phyloP scores from a whole-genome alignment of 306 rosid genomes.

The Elaeagnus macrophylla region DNA sequence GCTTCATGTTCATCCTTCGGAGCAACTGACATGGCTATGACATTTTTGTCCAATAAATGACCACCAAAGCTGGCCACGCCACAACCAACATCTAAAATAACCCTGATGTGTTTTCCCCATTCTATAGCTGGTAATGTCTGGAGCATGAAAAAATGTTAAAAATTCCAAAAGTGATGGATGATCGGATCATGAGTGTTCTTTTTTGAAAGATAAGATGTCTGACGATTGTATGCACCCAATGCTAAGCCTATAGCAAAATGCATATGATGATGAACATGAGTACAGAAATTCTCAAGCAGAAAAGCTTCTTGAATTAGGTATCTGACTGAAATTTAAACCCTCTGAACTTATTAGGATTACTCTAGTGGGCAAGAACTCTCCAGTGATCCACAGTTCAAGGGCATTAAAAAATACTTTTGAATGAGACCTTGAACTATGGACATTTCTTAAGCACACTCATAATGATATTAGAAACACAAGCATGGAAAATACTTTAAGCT shows the following conservation, averaged over 20 bases:
- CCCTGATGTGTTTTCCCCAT: constrained; percentile 78
- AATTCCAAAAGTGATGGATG: neutral
- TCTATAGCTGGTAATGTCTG: constrained; percentile 48
- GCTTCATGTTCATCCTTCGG: constrained; percentile 99
- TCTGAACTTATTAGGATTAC: too few relatives aligned
- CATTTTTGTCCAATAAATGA: constrained; percentile 64
- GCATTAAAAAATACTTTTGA: too few relatives aligned
- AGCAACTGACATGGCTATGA: constrained; percentile 87
- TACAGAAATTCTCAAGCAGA: neutral
- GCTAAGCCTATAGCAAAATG: neutral
- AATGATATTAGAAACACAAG: neutral
- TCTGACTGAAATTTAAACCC: neutral
- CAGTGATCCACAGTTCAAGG: too few relatives aligned
- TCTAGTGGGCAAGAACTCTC: too few relatives aligned
- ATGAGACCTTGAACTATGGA: neutral
- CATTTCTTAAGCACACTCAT: neutral
- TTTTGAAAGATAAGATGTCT: neutral
- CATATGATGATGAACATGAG: neutral
- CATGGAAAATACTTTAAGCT: neutral
- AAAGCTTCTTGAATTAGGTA: neutral
- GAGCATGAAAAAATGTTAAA: constrained; percentile 11
- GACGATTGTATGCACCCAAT: neutral
- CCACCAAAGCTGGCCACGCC: constrained; percentile 99
- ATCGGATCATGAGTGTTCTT: neutral
- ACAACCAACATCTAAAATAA: constrained; percentile 87